Conservation (phyloP, 805 yeast genomes). For the Jamesozyma gamospora region DNA sequence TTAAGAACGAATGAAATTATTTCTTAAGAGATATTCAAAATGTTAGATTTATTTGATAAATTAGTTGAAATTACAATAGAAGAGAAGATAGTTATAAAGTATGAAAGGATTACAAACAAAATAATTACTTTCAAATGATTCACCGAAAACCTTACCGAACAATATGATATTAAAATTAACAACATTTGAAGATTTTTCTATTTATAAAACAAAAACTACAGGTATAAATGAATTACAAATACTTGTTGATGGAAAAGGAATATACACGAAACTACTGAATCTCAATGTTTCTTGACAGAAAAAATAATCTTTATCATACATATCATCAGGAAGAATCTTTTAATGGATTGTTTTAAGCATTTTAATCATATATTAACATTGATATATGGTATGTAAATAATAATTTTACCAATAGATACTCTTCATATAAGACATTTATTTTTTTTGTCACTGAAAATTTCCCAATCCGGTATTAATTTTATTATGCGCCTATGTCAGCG, state of each 20-base stretch:
- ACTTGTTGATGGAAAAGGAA: background rate
- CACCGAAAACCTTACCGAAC: constrained; percentile 9
- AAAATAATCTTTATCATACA: constrained; percentile 7
- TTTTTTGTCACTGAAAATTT: too few relatives aligned
- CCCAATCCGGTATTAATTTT: too few relatives aligned
- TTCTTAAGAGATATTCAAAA: background rate
- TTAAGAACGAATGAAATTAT: background rate
- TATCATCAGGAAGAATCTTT: constrained; percentile 15
- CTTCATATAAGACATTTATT: too few relatives aligned
- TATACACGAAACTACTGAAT: background rate
- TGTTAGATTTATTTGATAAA: background rate
- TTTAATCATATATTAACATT: background rate
- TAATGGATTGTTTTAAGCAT: constrained; percentile 1
- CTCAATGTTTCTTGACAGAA: background rate
- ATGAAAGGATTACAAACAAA: background rate
- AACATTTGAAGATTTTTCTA: constrained; percentile 9
- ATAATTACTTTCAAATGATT: constrained; percentile 6
- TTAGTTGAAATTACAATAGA: background rate
- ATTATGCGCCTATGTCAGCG: too few relatives aligned
- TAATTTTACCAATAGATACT: too few relatives aligned
- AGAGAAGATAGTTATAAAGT: background rate
- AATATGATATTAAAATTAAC: constrained; percentile 11
- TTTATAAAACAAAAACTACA: background rate
- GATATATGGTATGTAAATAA: too few relatives aligned
- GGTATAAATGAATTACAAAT: background rate